A percentile compares a stretch with the other conserved stretches of the same genome.
Conservation (phyloP, 805 yeast genomes). For the Cyberlindnera suaveolens region DNA sequence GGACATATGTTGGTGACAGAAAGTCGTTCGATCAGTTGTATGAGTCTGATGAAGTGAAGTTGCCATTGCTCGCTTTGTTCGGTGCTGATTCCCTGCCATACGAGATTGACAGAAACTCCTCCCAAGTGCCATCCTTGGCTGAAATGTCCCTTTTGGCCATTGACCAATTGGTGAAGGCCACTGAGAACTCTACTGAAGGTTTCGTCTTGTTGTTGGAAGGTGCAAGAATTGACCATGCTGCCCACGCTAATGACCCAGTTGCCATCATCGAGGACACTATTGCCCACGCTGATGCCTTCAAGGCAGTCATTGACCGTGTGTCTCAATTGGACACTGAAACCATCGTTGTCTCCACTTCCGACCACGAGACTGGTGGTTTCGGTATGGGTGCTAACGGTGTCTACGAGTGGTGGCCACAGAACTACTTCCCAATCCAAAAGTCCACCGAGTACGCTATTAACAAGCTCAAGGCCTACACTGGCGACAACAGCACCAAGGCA, state of each 20-base stretch:
- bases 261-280: slow-evolving; percentile 88
- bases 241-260: slow-evolving; percentile 87
- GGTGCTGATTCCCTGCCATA: slow-evolving; percentile 73
- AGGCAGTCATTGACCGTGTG: slow-evolving; percentile 66
- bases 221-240: slow-evolving; percentile 91
- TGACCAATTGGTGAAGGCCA: slow-evolving; percentile 57
- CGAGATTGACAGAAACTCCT: slow-evolving; percentile 65
- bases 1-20: slow-evolving; percentile 59
- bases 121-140: slow-evolving; percentile 63
- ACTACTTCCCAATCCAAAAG: slow-evolving; percentile 50
- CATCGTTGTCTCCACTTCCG: slow-evolving; percentile 73
- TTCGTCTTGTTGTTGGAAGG: slow-evolving; percentile 85
- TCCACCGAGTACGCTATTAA: slow-evolving; percentile 65
- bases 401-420: slow-evolving; percentile 81
- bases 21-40: slow-evolving; percentile 46
- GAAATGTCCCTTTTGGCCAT: slow-evolving; percentile 75
- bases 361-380: slow-evolving; percentile 93
- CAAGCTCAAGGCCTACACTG: slow-evolving; percentile 34
- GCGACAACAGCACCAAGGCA: slow-evolving; percentile 25
- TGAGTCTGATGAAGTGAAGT: slow-evolving; percentile 44
- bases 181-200: slow-evolving; percentile 71
- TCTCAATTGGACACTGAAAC: slow-evolving; percentile 69
- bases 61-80: slow-evolving; percentile 73
- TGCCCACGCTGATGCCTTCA: slow-evolving; percentile 77
- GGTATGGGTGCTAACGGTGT: slow-evolving; percentile 78